These are phyloP conservation scores for Berkeleyomyces rouxiae DNA, from an alignment of 2,329 filamentous ascomycete species.

Conservation along the genomic window DNA sequence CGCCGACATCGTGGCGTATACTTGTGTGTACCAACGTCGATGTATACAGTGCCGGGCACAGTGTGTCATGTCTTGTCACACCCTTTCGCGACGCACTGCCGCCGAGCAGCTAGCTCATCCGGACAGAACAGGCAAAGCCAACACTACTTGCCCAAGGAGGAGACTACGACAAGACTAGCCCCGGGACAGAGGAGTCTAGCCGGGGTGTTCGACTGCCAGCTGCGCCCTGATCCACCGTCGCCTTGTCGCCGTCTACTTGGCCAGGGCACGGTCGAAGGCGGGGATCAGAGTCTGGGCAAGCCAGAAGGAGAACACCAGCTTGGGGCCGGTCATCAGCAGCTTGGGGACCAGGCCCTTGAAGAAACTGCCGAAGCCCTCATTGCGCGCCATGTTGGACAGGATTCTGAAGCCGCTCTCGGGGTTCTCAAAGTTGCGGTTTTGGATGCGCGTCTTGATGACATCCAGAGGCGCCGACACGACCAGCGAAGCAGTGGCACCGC, in stretches of 20 bases:
- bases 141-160: background rate
- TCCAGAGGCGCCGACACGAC: slow-evolving; percentile 91
- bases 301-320: slow-evolving; percentile 99
- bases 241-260: slow-evolving; percentile 18
- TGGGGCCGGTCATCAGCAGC: slow-evolving; percentile 96
- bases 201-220: background rate
- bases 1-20: background rate
- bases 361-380: slow-evolving; percentile 75
- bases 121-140: background rate
- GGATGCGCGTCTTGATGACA: slow-evolving; percentile 95
- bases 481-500: slow-evolving; percentile 85
- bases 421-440: slow-evolving; percentile 98
- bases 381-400: slow-evolving; percentile 76
- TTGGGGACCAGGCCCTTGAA: slow-evolving; percentile 97
- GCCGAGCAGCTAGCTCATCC: too few relatives aligned
- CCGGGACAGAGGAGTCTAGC: too few relatives aligned
- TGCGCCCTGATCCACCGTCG: background rate
- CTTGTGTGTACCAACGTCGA: too few relatives aligned
- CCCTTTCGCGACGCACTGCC: too few relatives aligned
- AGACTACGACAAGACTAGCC: background rate
- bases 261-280: slow-evolving; percentile 49
- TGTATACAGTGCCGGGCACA: background rate
- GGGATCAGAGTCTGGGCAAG: slow-evolving; percentile 95
- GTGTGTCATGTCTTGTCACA: background rate
- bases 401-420: slow-evolving; percentile 89